Base-by-base conservation (phyloP, 495 filamentous ascomycete species). In the Lepidopterella palustris region DNA sequence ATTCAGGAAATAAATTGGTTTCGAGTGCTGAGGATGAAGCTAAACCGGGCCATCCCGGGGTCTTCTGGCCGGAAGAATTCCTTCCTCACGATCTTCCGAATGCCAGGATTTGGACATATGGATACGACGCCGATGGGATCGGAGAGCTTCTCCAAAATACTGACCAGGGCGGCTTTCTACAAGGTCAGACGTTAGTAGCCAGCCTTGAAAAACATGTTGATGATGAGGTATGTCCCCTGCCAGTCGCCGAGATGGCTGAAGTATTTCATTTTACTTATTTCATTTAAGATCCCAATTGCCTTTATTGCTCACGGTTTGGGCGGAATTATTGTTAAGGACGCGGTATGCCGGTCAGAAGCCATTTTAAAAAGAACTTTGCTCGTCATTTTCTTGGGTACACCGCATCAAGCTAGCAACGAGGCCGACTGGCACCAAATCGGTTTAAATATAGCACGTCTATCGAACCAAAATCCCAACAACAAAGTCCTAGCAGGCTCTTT, bases 231-330 rank as follows among this genome's bases (percentile, higher is more conserved):
- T 52, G 52, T 47, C 18, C 31, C 21, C 27, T 18, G 53, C 57
- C 18, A 27, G 21, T 3, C 51, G 31, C 25, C n/a, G n/a, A n/a
- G n/a, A n/a, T 68, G 50, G 60, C 26, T 64, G 5, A 23, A 8
- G 10, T 23, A 26, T 25, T 50, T 29, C 40, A 53, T 11, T 42
- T 45, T 45, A 4, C 29, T 49, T 48, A 61, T 42, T 21, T 39
- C 45, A 11, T 31, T 5, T 13, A 23, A 60, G 53, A 48, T 57
- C 20, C 75, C 73, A 21, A 70, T 78, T 48, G 49, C 68, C 15
- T 78, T 77, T 35, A 64, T 78, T 15, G 70, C 68, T 3, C 73
- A 78, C 51, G 75, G 74, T 61, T 60, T 77, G 11, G 75, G 75
- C 10, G 75, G 72, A 5, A 69, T 77, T 42, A 63, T 77, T 45